phyloP scores from a whole-genome alignment of 768 basidiomycete species.

The Suillus spraguei region DNA sequence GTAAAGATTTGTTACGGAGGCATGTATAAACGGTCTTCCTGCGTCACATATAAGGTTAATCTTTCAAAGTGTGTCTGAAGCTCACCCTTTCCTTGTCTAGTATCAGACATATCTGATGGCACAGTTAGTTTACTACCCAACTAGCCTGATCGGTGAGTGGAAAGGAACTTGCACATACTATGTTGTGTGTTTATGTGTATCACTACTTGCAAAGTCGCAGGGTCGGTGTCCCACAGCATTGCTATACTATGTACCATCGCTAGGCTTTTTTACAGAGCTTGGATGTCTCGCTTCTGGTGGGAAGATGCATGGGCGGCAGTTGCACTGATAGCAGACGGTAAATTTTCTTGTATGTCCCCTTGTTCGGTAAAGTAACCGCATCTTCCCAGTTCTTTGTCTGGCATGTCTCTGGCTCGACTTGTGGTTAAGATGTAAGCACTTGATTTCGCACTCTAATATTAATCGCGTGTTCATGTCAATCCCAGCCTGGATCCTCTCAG shows the following conservation, averaged over 20 bases:
- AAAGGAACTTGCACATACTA: background rate
- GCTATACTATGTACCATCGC: background rate
- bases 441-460: background rate
- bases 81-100: background rate
- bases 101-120: background rate
- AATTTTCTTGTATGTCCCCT: background rate
- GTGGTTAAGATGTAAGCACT: background rate
- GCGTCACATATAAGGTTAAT: background rate
- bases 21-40: background rate
- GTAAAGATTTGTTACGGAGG: background rate
- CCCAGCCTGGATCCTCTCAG: background rate
- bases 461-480: background rate
- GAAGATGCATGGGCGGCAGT: conserved; percentile 4
- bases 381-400: background rate
- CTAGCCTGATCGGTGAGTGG: background rate
- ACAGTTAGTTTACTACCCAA: background rate
- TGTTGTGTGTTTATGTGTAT: background rate
- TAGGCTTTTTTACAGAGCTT: background rate
- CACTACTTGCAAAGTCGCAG: background rate
- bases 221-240: background rate
- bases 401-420: background rate
- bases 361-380: background rate
- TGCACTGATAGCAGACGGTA: conserved; percentile 5
- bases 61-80: background rate
- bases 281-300: background rate